These are phyloP conservation scores for Tuber calosporum DNA, from an alignment of 495 filamentous ascomycete species.

Conservation along the genomic window DNA sequence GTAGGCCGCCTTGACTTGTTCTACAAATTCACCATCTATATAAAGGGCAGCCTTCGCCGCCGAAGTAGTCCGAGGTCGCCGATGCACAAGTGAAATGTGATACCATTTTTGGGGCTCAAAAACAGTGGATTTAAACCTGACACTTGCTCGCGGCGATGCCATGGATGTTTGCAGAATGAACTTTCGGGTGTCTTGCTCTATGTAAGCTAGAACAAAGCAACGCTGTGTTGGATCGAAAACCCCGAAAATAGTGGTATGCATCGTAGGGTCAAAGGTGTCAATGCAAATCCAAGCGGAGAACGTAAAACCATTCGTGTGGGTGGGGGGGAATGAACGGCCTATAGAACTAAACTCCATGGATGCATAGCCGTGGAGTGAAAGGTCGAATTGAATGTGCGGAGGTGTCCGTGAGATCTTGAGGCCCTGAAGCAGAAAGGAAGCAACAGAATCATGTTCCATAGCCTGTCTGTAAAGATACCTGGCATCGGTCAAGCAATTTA, in stretches of 20 bases:
- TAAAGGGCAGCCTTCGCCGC: slow-evolving; percentile 81
- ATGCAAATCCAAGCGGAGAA: slow-evolving; percentile 81
- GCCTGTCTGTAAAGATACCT: slow-evolving; percentile 64
- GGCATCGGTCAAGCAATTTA: slow-evolving; percentile 69
- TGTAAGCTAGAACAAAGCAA: slow-evolving; percentile 87
- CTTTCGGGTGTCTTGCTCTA: slow-evolving; percentile 89
- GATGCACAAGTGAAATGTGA: slow-evolving; percentile 80
- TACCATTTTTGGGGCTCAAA: slow-evolving; percentile 80
- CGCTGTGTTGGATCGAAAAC: slow-evolving; percentile 88
- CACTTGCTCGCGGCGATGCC: slow-evolving; percentile 73
- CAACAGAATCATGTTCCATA: slow-evolving; percentile 54
- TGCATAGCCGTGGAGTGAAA: slow-evolving; percentile 76
- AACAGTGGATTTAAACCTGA: slow-evolving; percentile 75
- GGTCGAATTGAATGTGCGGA: slow-evolving; percentile 85
- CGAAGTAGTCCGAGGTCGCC: slow-evolving; percentile 59
- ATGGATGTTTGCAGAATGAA: slow-evolving; percentile 96
- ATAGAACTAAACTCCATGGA: slow-evolving; percentile 82
- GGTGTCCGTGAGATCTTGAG: slow-evolving; percentile 66
- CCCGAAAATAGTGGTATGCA: slow-evolving; percentile 92
- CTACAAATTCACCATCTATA: slow-evolving; percentile 85
- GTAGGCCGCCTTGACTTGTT: slow-evolving; percentile 84
- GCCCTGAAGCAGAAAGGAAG: slow-evolving; percentile 65
- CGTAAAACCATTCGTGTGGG: slow-evolving; percentile 68
- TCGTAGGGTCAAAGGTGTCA: slow-evolving; percentile 71
- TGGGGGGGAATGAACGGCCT: slow-evolving; percentile 73